Base-by-base conservation (phyloP, 345 rosid genomes). In the Eucalyptus brandiana region DNA sequence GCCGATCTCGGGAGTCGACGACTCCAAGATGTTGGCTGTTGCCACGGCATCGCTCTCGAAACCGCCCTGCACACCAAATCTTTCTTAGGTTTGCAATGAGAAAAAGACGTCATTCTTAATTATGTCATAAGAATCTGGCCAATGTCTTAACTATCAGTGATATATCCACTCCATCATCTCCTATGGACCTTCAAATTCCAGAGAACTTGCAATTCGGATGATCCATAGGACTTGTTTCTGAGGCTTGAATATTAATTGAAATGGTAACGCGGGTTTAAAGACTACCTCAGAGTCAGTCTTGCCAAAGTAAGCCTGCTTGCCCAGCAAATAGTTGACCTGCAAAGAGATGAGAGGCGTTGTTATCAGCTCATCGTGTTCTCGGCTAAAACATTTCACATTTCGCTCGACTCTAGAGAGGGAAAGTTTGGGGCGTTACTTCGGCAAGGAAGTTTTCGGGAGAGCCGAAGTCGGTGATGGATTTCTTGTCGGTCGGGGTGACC, bases 281-380 rank as follows among this genome's bases (percentile, higher is more conserved):
- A 86, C 88, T 92, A 97, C 99, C 99, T 97, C 99, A 40, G 99
- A 21, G 51, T 89, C 94, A 1, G 99, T 98, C 81, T 92, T 88
- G 56, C 98, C 96, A 13, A 87, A 92, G 93, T 87, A 97, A n/a
- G 94, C 94, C 91, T 96, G 98, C 90, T 97, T 96, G n/a, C 99
- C 99, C 1, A 97, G 96, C 92, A 98, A 93, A 90, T 89, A 98
- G 87, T 95, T 91, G 87, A 96, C 98, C 99, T 97, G 94, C 91
- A 91, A 60, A 91, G 90, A 40, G 28, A 76, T 21, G 83, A 76
- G 47, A 76, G 83, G 83, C 83, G 83, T 40, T 21, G 47, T 40
- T 76, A 76, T 40, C 42, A 21, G 83, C 16, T 76, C 83, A 24
- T 6, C 47, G 16, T 2, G 83, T 21, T 44, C 83, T 76, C 83